A percentile compares a stretch with the other conserved stretches of the same genome.
These are phyloP conservation scores for Vanrija sp. DNA, from an alignment of 1,284 basidiomycete genomes.

Conservation along the genomic window DNA sequence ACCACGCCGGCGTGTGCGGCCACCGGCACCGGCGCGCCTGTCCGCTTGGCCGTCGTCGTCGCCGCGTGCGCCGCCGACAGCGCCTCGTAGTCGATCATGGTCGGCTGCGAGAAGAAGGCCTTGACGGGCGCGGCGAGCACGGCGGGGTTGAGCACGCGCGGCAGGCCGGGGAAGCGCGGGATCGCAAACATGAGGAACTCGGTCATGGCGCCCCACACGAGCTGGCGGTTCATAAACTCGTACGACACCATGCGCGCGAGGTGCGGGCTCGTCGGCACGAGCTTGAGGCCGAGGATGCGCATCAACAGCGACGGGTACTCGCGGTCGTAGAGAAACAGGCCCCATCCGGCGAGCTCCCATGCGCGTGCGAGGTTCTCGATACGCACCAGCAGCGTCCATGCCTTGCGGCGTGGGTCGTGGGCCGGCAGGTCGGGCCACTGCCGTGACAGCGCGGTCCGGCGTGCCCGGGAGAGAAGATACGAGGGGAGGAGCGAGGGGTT, in stretches of 20 bases:
- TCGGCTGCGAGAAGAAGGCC: slow-evolving; percentile 23
- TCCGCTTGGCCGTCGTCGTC: slow-evolving; percentile 13
- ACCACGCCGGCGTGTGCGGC: slow-evolving; percentile 37
- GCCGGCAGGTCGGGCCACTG: slow-evolving; percentile 88
- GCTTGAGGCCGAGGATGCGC: slow-evolving; percentile 70
- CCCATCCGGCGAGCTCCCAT: slow-evolving; percentile 68
- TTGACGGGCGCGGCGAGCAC: slow-evolving; percentile 38
- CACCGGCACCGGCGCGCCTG: slow-evolving; percentile 1
- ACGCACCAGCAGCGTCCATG: slow-evolving; percentile 68
- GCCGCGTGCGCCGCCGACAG: slow-evolving; percentile 3
- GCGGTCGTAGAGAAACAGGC: slow-evolving; percentile 81
- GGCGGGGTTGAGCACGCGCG: slow-evolving; percentile 56
- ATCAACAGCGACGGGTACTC: slow-evolving; percentile 83
- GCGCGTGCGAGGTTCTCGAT: slow-evolving; percentile 63
- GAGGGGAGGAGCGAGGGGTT: slow-evolving; percentile 66
- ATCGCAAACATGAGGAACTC: slow-evolving; percentile 93
- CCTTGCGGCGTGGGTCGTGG: slow-evolving; percentile 65
- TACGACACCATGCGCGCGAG: slow-evolving; percentile 86
- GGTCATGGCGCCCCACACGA: slow-evolving; percentile 98
- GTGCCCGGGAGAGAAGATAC: slow-evolving; percentile 71
- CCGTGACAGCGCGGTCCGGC: slow-evolving; percentile 69
- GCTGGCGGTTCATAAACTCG: slow-evolving; percentile 98
- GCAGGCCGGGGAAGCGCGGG: slow-evolving; percentile 68
- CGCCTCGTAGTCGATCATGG: slow-evolving; percentile 29
- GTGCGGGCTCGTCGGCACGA: slow-evolving; percentile 69